phyloP scores from a whole-genome alignment of 805 yeast species.

The Spathaspora sp. region DNA sequence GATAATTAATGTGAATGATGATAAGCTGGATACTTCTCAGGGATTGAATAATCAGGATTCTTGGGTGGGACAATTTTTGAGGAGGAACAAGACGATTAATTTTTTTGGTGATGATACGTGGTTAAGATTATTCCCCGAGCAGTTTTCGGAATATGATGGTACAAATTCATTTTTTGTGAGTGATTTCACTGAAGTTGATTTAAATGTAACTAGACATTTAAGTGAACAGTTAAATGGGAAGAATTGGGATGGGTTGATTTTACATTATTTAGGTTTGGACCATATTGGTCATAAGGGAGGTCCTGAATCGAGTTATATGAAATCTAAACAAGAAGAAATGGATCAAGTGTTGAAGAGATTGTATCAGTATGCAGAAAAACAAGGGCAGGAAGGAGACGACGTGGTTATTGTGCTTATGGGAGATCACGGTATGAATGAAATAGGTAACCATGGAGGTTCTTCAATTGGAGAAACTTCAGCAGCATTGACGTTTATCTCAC shows the following conservation, averaged over 20 bases:
- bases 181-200: constrained; percentile 91
- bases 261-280: constrained; percentile 91
- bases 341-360: constrained; percentile 59
- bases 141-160: constrained; percentile 69
- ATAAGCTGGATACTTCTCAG: constrained; percentile 62
- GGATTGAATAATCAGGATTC: constrained; percentile 74
- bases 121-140: constrained; percentile 78
- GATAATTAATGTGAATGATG: constrained; percentile 88
- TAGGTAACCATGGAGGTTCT: constrained; percentile 96
- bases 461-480: constrained; percentile 90
- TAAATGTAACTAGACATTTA: constrained; percentile 87
- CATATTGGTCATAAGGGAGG: constrained; percentile 99
- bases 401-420: constrained; percentile 79
- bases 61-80: constrained; percentile 71
- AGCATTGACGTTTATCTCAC: constrained; percentile 68
- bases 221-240: constrained; percentile 48
- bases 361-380: constrained; percentile 27
- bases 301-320: constrained; percentile 77
- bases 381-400: constrained; percentile 18
- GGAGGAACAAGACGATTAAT: constrained; percentile 47
- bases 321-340: constrained; percentile 81
- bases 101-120: constrained; percentile 98
- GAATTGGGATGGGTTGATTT: constrained; percentile 79
- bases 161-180: constrained; percentile 92
- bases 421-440: constrained; percentile 95